phyloP scores from a whole-genome alignment of 2,329 filamentous ascomycete species.

The Fusarium incarnatum region DNA sequence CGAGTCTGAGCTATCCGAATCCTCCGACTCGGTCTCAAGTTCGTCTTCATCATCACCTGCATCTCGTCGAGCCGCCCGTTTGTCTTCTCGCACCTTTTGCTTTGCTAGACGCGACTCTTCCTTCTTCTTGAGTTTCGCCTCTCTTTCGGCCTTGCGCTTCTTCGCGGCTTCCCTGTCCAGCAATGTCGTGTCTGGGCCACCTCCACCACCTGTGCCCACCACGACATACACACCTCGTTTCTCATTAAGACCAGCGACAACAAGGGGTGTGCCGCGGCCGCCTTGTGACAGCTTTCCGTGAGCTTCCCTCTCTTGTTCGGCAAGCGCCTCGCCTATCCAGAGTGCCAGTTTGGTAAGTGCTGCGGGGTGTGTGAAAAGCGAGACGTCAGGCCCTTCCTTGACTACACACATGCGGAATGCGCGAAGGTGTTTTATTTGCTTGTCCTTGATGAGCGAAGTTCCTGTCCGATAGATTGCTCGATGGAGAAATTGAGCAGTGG shows the following conservation, averaged over 20 bases:
- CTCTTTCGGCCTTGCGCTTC: slow-evolving; percentile 71
- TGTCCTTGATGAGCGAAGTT: slow-evolving; percentile 90
- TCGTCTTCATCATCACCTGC: slow-evolving; percentile 62
- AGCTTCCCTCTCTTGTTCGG: slow-evolving; percentile 84
- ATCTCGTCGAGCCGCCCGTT: slow-evolving; percentile 66
- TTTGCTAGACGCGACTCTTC: slow-evolving; percentile 69
- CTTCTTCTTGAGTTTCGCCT: slow-evolving; percentile 70
- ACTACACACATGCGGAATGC: slow-evolving; percentile 96
- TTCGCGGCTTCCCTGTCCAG: slow-evolving; percentile 74
- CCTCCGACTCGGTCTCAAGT: slow-evolving; percentile 58
- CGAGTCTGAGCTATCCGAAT: slow-evolving; percentile 55
- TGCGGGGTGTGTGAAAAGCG: slow-evolving; percentile 92
- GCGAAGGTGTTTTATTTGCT: slow-evolving; percentile 90
- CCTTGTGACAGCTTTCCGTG: slow-evolving; percentile 77
- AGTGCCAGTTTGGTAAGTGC: slow-evolving; percentile 92
- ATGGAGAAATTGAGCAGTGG: slow-evolving; percentile 88
- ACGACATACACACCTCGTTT: slow-evolving; percentile 88
- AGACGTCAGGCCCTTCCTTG: slow-evolving; percentile 91
- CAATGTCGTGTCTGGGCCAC: slow-evolving; percentile 77
- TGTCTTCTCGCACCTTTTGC: slow-evolving; percentile 70
- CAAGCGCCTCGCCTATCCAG: slow-evolving; percentile 93
- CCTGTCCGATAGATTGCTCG: slow-evolving; percentile 94
- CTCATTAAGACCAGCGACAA: slow-evolving; percentile 91
- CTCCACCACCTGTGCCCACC: slow-evolving; percentile 90
- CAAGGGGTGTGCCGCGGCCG: slow-evolving; percentile 82